phyloP scores from a whole-genome alignment of 805 yeast genomes.

The Candida peoriensis region DNA sequence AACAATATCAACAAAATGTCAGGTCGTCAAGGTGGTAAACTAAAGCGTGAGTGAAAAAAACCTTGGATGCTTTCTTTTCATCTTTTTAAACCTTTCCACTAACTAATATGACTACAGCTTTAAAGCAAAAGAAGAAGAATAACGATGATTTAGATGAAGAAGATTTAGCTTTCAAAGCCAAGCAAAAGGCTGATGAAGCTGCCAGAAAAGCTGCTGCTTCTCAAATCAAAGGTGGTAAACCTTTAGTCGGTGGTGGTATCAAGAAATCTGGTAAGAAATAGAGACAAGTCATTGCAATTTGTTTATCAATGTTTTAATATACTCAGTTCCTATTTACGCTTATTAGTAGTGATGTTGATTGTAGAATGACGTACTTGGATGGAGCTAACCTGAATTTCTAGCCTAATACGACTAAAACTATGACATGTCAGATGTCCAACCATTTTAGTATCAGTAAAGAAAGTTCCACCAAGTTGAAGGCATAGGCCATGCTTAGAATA shows the following conservation, averaged over 20 bases:
- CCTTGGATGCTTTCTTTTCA: neutral
- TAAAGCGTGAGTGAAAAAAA: slow-evolving; percentile 67
- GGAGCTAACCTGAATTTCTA: too few relatives aligned
- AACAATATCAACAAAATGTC: slow-evolving; percentile 49
- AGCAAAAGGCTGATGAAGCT: slow-evolving; percentile 91
- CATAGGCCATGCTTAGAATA: too few relatives aligned
- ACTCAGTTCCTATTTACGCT: too few relatives aligned
- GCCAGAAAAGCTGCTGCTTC: slow-evolving; percentile 89
- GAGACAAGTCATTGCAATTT: slow-evolving; percentile 1
- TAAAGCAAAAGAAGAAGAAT: slow-evolving; percentile 74
- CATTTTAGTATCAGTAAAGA: neutral
- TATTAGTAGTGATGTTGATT: too few relatives aligned
- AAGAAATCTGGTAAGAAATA: slow-evolving; percentile 75
- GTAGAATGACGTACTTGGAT: too few relatives aligned
- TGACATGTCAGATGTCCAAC: slow-evolving; percentile 1
- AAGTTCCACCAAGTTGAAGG: neutral
- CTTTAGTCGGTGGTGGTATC: slow-evolving; percentile 90
- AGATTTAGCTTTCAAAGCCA: slow-evolving; percentile 84
- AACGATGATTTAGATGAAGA: slow-evolving; percentile 78
- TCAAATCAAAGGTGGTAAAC: slow-evolving; percentile 86
- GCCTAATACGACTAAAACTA: too few relatives aligned
- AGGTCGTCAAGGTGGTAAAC: slow-evolving; percentile 96
- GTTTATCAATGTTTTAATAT: too few relatives aligned
- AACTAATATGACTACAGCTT: slow-evolving; percentile 18
- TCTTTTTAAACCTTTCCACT: slow-evolving; percentile 1